Conservation (phyloP, 306 rosid genomes). For the Ormosia emarginata region DNA sequence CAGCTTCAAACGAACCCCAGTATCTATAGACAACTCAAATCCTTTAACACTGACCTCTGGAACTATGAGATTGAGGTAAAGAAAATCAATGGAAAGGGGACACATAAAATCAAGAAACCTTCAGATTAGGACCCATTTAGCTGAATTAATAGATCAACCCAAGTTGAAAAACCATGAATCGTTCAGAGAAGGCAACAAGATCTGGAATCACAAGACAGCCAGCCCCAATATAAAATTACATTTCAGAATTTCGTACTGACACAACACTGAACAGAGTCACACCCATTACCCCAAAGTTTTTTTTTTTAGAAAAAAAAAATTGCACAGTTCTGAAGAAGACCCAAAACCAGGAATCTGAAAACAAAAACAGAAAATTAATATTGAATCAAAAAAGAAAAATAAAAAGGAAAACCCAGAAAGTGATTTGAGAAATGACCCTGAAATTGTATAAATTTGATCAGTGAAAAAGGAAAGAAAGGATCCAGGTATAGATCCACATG, state of each 20-base stretch:
- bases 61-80: neutral
- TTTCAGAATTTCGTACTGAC: neutral
- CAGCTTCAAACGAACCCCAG: neutral
- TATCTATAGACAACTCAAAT: neutral
- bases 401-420: neutral
- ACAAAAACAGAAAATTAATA: neutral
- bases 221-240: neutral
- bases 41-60: neutral
- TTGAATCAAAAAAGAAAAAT: neutral
- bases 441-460: neutral
- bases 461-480: neutral
- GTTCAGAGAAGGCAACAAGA: neutral
- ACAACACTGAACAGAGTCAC: neutral
- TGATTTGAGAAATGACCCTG: neutral
- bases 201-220: neutral
- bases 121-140: neutral
- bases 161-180: neutral
- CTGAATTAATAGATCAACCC: neutral
- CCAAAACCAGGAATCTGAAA: neutral
- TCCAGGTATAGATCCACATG: constrained; percentile 2
- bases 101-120: neutral
- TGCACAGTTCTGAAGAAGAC: neutral
- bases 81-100: neutral
- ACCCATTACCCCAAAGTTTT: neutral
- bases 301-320: neutral